These are phyloP conservation scores for Scopulariopsis brevicaulis DNA, from an alignment of 2,329 filamentous ascomycete species.

Conservation along the genomic window DNA sequence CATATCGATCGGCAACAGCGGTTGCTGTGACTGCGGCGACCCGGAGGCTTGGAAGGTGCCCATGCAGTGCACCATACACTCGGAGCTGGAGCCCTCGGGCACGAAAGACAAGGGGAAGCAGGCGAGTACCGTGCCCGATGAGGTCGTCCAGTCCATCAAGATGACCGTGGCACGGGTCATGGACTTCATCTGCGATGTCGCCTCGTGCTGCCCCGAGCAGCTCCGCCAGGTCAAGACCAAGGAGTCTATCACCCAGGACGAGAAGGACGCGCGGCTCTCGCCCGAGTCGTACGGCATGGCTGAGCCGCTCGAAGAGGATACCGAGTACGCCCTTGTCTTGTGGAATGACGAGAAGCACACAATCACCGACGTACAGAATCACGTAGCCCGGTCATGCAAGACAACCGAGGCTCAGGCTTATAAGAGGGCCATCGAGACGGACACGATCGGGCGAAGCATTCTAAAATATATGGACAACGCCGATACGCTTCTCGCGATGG, in stretches of 20 bases:
- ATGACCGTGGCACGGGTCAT: slow-evolving; percentile 78
- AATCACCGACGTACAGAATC: slow-evolving; percentile 77
- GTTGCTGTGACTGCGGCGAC: slow-evolving; percentile 96
- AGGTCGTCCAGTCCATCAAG: slow-evolving; percentile 65
- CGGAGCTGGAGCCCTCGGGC: slow-evolving; percentile 38
- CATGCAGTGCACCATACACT: slow-evolving; percentile 89
- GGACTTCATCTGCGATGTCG: slow-evolving; percentile 95
- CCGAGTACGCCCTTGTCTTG: slow-evolving; percentile 71
- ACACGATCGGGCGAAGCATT: slow-evolving; percentile 78
- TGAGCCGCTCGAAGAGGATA: slow-evolving; percentile 17
- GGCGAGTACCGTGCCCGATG: slow-evolving; percentile 53
- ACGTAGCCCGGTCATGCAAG: slow-evolving; percentile 81
- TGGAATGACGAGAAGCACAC: slow-evolving; percentile 99
- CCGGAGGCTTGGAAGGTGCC: slow-evolving; percentile 86
- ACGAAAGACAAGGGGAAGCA: slow-evolving; percentile 47
- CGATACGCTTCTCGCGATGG: slow-evolving; percentile 61
- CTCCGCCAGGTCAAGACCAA: slow-evolving; percentile 75
- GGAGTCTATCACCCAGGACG: slow-evolving; percentile 71
- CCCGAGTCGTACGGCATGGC: slow-evolving; percentile 58
- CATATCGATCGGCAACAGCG: slow-evolving; percentile 81
- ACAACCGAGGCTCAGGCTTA: slow-evolving; percentile 59
- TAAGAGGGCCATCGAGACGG: slow-evolving; percentile 73
- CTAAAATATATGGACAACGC: slow-evolving; percentile 67
- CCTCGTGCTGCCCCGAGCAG: slow-evolving; percentile 95
- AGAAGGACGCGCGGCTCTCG: slow-evolving; percentile 64